Percentiles rank a stretch among this genome's conserved stretches.
These are phyloP conservation scores for Penicillium herquei DNA, from an alignment of 495 filamentous ascomycete species.

Conservation along the genomic window DNA sequence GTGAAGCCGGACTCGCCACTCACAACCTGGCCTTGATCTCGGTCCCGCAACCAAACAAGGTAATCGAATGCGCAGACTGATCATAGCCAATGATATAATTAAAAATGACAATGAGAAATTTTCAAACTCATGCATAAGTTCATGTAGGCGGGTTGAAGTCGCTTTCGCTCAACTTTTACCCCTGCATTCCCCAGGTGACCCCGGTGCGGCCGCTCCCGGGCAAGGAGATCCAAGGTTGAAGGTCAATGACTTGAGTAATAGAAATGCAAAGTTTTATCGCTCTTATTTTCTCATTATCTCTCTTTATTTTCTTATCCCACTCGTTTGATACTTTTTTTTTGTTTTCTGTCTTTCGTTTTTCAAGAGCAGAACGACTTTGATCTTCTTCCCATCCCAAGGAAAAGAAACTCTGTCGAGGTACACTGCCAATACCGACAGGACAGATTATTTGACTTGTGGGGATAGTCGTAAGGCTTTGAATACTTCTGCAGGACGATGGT, in stretches of 20 bases:
- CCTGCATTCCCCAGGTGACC: background rate
- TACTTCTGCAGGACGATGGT: conserved; percentile 45
- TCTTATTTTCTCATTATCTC: background rate
- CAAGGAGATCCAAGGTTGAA: too few relatives aligned
- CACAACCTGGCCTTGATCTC: too few relatives aligned
- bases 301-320: background rate
- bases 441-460: conserved; percentile 14
- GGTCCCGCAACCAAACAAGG: too few relatives aligned
- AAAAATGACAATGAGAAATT: too few relatives aligned
- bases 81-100: too few relatives aligned
- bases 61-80: too few relatives aligned
- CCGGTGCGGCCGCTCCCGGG: background rate
- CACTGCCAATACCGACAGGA: background rate
- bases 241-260: conserved; percentile 4
- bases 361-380: too few relatives aligned
- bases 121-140: background rate
- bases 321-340: background rate
- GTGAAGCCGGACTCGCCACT: too few relatives aligned
- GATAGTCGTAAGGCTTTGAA: conserved; percentile 50
- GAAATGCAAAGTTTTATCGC: conserved; percentile 11
- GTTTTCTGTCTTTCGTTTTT: background rate
- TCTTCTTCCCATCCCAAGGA: too few relatives aligned
- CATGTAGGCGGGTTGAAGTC: background rate
- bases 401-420: background rate
- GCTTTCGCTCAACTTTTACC: background rate